Conservation (phyloP, 371 early-diverging fungal genomes). For the Blakeslea trispora region DNA sequence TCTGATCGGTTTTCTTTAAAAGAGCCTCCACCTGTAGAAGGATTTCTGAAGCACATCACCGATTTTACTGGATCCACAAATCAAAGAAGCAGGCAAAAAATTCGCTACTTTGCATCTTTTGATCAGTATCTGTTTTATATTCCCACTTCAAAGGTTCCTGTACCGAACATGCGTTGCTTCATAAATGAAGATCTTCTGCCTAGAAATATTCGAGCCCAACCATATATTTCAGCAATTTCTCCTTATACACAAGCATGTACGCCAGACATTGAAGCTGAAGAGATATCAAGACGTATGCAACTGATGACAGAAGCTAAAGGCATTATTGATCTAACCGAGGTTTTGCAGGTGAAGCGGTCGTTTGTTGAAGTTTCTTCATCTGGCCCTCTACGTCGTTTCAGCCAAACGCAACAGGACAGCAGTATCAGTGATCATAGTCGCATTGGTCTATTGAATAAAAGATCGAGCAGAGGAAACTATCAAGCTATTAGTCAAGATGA, state of each 20-base stretch:
- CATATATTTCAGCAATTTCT: conserved; percentile 16
- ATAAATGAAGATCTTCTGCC: conserved; percentile 10
- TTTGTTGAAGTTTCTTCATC: conserved; percentile 9
- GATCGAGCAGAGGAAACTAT: neutral
- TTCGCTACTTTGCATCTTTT: conserved; percentile 56
- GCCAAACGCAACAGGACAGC: no score
- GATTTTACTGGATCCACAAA: conserved; percentile 48
- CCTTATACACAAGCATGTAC: conserved; percentile 14
- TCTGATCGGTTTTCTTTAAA: conserved; percentile 25
- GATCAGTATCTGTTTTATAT: conserved; percentile 54
- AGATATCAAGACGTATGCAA: conserved; percentile 46
- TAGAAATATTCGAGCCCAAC: conserved; percentile 1
- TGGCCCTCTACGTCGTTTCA: no score
- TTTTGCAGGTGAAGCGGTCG: conserved; percentile 34
- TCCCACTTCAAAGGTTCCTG: conserved; percentile 22
- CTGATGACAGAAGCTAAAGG: conserved; percentile 50
- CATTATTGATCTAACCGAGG: conserved; percentile 56
- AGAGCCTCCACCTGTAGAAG: conserved; percentile 63
- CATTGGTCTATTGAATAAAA: neutral
- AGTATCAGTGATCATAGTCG: neutral
- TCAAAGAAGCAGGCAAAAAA: conserved; percentile 7
- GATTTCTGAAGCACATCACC: conserved; percentile 46
- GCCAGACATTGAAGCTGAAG: conserved; percentile 13
- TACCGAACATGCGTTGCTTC: conserved; percentile 22
- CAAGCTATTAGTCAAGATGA: conserved; percentile 7